Base-by-base conservation (phyloP, 306 rosid species). In the Abrus pulchellus region DNA sequence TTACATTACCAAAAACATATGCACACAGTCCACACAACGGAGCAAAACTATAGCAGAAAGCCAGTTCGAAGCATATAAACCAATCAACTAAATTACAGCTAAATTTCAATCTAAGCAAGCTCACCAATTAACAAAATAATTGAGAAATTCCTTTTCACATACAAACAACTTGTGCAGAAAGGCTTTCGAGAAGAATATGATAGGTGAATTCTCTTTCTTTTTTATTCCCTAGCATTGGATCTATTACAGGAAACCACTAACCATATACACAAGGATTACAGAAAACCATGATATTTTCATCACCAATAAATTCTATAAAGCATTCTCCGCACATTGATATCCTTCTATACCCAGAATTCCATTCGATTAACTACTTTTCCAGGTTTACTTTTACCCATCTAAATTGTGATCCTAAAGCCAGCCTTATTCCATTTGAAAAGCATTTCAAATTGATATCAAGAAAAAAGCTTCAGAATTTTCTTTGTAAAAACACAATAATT, bases 81-180 rank as follows among this genome's bases (percentile, higher is more conserved):
- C 55, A 27, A 68, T 7, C 20, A 40, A 40, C 8, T 50, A 74
- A 44, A 55, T 65, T 41, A 72, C 28, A 41, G 50, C 41, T 33
- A 62, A 0, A 53, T 52, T 40, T 59, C 10, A 50, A 33, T 52
- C n/a, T 79, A 73, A 53, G 69, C 83, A 72, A 52, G 68, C 12
- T 50, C 56, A 50, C 32, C 61, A 47, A 20, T 34, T 44, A 71
- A 49, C 12, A 28, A 40, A 30, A 75, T 32, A 7, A 53, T 11
- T 6, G 47, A 61, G 33, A 7, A 48, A 76, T 27, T 64, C 59
- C 8, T 9, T 10, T 8, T 7, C 30, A 44, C 44, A 43, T 27
- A 20, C 20, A 48, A 32, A 34, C n/a, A 41, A 38, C 6, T 55
- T 38, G 12, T 75, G 5, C 20, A 4, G 2, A 3, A 9, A 9